Percentiles rank a stretch among this genome's conserved stretches.
These are phyloP conservation scores for Drosera spatulata DNA, from an alignment of 179 eudicot species.

Conservation along the genomic window DNA sequence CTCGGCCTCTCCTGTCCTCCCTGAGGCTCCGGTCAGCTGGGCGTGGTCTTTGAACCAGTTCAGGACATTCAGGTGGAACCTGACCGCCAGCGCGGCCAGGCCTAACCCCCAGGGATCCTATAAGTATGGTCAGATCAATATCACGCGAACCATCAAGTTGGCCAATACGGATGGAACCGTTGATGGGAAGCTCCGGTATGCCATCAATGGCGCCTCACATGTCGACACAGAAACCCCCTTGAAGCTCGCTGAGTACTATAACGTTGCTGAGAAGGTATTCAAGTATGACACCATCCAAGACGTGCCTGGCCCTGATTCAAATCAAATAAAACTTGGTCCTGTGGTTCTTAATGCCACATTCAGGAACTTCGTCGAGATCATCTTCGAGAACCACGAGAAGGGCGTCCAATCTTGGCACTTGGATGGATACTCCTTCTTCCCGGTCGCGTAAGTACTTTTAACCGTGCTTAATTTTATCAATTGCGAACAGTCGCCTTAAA, in stretches of 20 bases:
- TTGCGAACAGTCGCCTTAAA: no score
- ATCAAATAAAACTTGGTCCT: slow-evolving; percentile 23
- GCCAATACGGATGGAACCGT: slow-evolving; percentile 22
- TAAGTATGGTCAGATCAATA: slow-evolving; percentile 54
- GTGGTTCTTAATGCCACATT: slow-evolving; percentile 38
- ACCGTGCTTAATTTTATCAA: neutral
- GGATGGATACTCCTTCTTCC: slow-evolving; percentile 53
- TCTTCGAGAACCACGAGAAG: slow-evolving; percentile 58
- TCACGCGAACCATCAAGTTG: slow-evolving; percentile 44
- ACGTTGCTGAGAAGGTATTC: slow-evolving; percentile 31
- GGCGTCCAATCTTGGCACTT: slow-evolving; percentile 51
- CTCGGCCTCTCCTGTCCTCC: slow-evolving; percentile 27
- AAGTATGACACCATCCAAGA: slow-evolving; percentile 28
- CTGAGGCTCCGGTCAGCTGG: slow-evolving; percentile 22
- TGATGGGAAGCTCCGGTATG: slow-evolving; percentile 45
- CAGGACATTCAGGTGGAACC: slow-evolving; percentile 39
- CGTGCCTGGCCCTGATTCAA: slow-evolving; percentile 14
- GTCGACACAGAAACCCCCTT: slow-evolving; percentile 37
- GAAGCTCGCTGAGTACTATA: slow-evolving; percentile 49
- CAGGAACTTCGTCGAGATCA: slow-evolving; percentile 51
- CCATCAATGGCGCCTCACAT: slow-evolving; percentile 52
- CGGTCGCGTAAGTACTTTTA: slow-evolving; percentile 45
- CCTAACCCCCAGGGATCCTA: slow-evolving; percentile 70
- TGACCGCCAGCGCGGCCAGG: slow-evolving; percentile 56
- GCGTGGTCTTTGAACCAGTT: slow-evolving; percentile 30